Conservation (phyloP, 352 stramenopile genomes). For the Phytophthora cajani region DNA sequence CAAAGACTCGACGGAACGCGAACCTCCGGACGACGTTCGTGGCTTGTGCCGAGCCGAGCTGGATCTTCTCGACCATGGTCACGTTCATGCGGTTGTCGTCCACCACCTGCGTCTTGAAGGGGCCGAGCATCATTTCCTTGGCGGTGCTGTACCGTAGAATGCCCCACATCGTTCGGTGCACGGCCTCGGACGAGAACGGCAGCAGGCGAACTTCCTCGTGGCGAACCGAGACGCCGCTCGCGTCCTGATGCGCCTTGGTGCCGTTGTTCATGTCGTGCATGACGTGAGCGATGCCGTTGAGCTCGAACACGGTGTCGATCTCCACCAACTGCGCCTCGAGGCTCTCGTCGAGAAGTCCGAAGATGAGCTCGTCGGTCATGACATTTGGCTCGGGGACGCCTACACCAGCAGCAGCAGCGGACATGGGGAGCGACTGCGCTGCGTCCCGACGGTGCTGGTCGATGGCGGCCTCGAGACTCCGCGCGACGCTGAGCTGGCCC, state of each 20-base stretch:
- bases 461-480: conserved; percentile 40
- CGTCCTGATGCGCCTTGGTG: conserved; percentile 26
- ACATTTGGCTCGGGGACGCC: background rate
- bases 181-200: conserved; percentile 34
- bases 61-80: conserved; percentile 41
- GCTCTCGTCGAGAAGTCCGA: conserved; percentile 27
- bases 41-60: conserved; percentile 17
- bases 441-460: conserved; percentile 40
- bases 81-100: conserved; percentile 41
- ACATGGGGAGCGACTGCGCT: conserved; percentile 23
- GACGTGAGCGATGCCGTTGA: conserved; percentile 19
- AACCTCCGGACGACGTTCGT: conserved; percentile 33
- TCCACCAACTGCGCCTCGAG: conserved; percentile 33
- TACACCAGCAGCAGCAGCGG: background rate
- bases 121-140: conserved; percentile 38
- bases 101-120: conserved; percentile 30
- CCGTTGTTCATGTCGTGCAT: conserved; percentile 39
- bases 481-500: conserved; percentile 37
- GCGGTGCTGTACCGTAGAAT: conserved; percentile 31
- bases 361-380: conserved; percentile 33
- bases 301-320: conserved; percentile 28
- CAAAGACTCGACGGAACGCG: conserved; percentile 32
- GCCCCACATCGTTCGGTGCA: conserved; percentile 40
- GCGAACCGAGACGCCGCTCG: conserved; percentile 22
- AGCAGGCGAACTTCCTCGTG: conserved; percentile 36